A percentile compares a stretch with the other conserved stretches of the same genome.
phyloP scores from a whole-genome alignment of 495 filamentous ascomycete species.

The Xylaria bambusicola region DNA sequence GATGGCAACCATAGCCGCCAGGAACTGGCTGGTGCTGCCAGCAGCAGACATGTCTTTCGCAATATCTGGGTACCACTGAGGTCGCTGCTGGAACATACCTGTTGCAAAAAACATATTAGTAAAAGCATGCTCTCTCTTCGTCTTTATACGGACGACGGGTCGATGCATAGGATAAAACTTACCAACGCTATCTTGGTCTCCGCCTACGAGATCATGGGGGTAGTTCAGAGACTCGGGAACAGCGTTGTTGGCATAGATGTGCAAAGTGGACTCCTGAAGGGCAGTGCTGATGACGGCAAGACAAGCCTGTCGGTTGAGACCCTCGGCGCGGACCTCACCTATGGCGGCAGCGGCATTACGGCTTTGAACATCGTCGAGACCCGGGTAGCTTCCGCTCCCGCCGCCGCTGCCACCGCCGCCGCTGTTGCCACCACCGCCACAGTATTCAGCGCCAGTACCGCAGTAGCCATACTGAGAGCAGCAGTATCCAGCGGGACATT shows the following conservation, averaged over 20 bases:
- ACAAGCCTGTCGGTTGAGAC: conserved; percentile 15
- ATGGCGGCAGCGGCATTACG: conserved; percentile 11
- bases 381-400: conserved; percentile 8
- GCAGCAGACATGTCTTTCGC: conserved; percentile 11
- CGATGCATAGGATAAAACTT: conserved; percentile 9
- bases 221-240: conserved; percentile 16
- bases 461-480: conserved; percentile 20
- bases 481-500: conserved; percentile 17
- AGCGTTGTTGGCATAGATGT: conserved; percentile 14
- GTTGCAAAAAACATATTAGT: conserved; percentile 12
- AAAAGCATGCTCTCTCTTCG: not conserved
- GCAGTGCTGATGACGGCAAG: conserved; percentile 14
- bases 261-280: conserved; percentile 15
- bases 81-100: conserved; percentile 13
- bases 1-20: conserved; percentile 11
- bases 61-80: conserved; percentile 13
- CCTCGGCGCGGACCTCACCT: conserved; percentile 8
- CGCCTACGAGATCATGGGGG: conserved; percentile 11
- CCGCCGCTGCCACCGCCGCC: not conserved
- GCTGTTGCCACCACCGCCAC: conserved; percentile 4
- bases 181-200: conserved; percentile 15
- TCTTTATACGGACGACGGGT: conserved; percentile 3
- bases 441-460: conserved; percentile 11
- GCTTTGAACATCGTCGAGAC: conserved; percentile 14
- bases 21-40: conserved; percentile 12